phyloP scores from a whole-genome alignment of 257 asterid species.

The Marsdenia floribunda region DNA sequence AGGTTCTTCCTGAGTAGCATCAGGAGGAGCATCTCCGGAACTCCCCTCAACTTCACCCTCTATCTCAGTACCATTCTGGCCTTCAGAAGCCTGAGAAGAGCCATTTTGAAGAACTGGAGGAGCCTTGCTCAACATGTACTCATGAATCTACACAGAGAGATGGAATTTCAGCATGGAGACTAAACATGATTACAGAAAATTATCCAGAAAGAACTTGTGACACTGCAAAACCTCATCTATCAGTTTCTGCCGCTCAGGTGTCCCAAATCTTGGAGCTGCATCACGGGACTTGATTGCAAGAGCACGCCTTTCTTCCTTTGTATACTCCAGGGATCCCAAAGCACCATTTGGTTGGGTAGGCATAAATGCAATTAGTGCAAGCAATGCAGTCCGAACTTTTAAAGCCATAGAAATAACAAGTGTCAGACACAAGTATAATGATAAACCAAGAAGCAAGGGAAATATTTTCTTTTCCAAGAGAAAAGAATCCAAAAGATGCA shows the following conservation, averaged over 20 bases:
- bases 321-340: constrained; percentile 73
- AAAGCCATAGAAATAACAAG: constrained; percentile 10
- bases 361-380: constrained; percentile 88
- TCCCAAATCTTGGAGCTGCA: constrained; percentile 60
- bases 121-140: constrained; percentile 69
- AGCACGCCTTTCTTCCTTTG: constrained; percentile 71
- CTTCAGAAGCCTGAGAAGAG: constrained; percentile 29
- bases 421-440: constrained; percentile 2
- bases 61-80: constrained; percentile 16
- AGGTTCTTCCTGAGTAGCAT: constrained; percentile 31
- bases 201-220: not conserved
- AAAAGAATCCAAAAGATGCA: not conserved
- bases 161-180: not conserved
- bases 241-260: constrained; percentile 67
- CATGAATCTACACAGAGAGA: constrained; percentile 56
- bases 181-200: not conserved
- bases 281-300: constrained; percentile 79
- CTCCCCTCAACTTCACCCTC: constrained; percentile 30
- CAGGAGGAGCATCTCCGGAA: constrained; percentile 25
- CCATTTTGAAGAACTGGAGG: constrained; percentile 47
- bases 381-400: constrained; percentile 90
- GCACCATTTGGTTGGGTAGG: constrained; percentile 93
- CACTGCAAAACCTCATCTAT: constrained; percentile 60
- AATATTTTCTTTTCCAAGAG: not conserved
- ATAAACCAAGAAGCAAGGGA: not conserved